A percentile compares a stretch with the other conserved stretches of the same genome.
These are phyloP conservation scores for Aspergillus awamori DNA, from an alignment of 2,329 filamentous ascomycete genomes.

Conservation along the genomic window DNA sequence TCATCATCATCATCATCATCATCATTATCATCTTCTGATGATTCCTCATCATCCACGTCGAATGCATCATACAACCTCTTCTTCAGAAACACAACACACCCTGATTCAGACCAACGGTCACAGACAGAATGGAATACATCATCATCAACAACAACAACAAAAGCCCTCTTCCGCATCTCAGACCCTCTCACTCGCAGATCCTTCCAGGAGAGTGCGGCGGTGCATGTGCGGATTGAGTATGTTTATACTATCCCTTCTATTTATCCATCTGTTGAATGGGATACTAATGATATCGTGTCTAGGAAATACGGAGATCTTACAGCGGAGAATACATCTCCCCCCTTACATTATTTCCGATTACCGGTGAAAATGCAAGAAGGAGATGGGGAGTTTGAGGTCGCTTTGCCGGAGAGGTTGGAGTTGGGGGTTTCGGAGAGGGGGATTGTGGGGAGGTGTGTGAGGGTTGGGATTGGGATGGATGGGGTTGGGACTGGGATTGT, in stretches of 20 bases:
- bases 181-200: conserved; percentile 19
- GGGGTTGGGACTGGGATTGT: conserved; percentile 14
- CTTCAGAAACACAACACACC: conserved; percentile 27
- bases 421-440: conserved; percentile 39
- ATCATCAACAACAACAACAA: conserved; percentile 12
- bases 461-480: conserved; percentile 27
- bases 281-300: conserved; percentile 1
- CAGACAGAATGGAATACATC: too few relatives aligned
- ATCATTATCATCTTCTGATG: conserved; percentile 26
- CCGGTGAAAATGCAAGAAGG: background rate
- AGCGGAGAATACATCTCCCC: background rate
- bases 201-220: conserved; percentile 22
- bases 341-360: conserved; percentile 33
- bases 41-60: conserved; percentile 32
- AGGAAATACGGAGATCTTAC: conserved; percentile 35
- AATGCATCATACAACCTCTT: conserved; percentile 31
- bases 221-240: conserved; percentile 41
- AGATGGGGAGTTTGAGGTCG: conserved; percentile 28
- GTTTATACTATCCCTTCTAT: conserved; percentile 2
- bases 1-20: conserved; percentile 41
- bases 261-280: background rate
- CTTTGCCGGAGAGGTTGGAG: conserved; percentile 35
- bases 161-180: conserved; percentile 32
- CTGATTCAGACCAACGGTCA: background rate
- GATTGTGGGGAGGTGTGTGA: conserved; percentile 39